phyloP scores from a whole-genome alignment of 148 eudicot species.

The Salicornia ramosissima region DNA sequence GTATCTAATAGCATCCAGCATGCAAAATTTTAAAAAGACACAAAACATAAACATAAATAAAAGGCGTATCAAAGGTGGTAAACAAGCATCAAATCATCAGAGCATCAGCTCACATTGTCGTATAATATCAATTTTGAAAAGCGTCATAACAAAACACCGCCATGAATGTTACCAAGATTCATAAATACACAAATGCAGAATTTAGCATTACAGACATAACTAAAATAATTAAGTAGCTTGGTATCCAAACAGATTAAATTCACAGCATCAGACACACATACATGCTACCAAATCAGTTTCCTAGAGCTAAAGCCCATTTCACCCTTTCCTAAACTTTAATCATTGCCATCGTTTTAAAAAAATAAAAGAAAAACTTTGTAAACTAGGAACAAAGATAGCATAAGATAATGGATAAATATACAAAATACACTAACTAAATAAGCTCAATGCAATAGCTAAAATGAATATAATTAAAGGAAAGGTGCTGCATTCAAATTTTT shows the following conservation, averaged over 20 bases:
- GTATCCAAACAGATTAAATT: background rate
- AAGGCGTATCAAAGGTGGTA: background rate
- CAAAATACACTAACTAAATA: background rate
- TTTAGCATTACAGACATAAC: background rate
- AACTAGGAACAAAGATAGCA: background rate
- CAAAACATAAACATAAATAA: no score
- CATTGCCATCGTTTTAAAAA: background rate
- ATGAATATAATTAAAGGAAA: background rate
- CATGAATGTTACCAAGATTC: background rate
- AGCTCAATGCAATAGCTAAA: background rate
- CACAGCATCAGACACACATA: background rate
- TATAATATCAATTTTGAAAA: background rate
- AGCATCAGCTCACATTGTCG: conserved; percentile 1
- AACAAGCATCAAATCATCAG: background rate
- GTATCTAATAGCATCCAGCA: background rate
- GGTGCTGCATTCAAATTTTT: background rate
- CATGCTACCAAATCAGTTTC: background rate
- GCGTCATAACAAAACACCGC: background rate
- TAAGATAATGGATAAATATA: background rate
- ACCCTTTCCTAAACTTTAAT: background rate
- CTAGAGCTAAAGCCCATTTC: background rate
- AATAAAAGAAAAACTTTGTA: background rate
- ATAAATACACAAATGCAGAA: background rate
- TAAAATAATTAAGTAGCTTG: background rate
- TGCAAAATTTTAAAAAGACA: background rate